A percentile compares a stretch with the other conserved stretches of the same genome.
phyloP scores from a whole-genome alignment of 768 basidiomycete species.

The Mrakia blollopis region DNA sequence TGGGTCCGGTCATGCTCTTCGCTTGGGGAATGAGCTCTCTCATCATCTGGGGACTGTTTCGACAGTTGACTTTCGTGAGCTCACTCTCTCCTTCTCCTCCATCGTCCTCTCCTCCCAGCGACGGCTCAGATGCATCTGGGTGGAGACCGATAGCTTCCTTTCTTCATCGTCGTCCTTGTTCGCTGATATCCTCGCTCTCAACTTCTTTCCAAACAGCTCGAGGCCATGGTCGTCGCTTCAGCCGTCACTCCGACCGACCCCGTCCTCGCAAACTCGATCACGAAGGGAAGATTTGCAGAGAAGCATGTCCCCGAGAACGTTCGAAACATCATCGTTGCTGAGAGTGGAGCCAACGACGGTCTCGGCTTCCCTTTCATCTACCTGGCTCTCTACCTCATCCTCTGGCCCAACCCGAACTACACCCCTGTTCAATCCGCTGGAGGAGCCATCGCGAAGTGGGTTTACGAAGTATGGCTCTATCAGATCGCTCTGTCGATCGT shows the following conservation, averaged over 20 bases:
- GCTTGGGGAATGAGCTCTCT: constrained; percentile 46
- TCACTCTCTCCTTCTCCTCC: background rate
- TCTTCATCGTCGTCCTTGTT: no score
- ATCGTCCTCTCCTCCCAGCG: no score
- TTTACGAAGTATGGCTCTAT: constrained; percentile 42
- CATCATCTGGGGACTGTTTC: constrained; percentile 46
- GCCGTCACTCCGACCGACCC: constrained; percentile 50
- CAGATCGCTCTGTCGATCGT: constrained; percentile 44
- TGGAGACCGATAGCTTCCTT: no score
- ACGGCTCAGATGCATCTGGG: no score
- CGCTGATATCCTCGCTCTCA: no score
- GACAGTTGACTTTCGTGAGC: constrained; percentile 43
- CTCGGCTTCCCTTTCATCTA: constrained; percentile 46
- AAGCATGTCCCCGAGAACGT: constrained; percentile 43
- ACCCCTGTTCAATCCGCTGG: constrained; percentile 39
- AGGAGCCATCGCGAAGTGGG: constrained; percentile 45
- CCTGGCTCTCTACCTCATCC: constrained; percentile 44
- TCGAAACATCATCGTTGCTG: constrained; percentile 47
- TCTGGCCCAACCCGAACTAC: constrained; percentile 40
- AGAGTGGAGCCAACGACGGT: constrained; percentile 49
- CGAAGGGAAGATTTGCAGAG: constrained; percentile 47
- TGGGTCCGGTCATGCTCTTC: constrained; percentile 46
- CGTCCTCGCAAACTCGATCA: constrained; percentile 31
- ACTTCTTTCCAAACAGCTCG: constrained; percentile 35
- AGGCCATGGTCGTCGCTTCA: constrained; percentile 45